Base-by-base conservation (phyloP, 1,284 basidiomycete species). In the Microbotryum intermedium region DNA sequence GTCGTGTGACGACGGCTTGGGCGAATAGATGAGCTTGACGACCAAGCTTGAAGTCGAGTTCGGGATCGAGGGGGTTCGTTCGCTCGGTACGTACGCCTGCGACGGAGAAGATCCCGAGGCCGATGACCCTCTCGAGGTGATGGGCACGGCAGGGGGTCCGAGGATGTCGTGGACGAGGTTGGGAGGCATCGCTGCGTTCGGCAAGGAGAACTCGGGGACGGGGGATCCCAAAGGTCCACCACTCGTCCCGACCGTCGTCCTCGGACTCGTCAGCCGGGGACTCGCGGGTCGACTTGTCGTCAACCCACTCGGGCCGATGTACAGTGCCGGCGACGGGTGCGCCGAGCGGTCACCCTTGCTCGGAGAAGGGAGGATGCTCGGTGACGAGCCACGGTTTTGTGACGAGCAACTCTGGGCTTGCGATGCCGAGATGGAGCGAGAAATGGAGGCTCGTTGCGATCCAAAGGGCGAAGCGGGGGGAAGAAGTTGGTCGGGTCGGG, bases 181-280 rank as follows among this genome's bases (percentile, higher is more conserved):
- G 7, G 52, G 50, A 11, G 45, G 34, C 23, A 55, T 6, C n/a
- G 34, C 26, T n/a, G 55, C 23, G 44, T 29, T 44, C 13, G 44
- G 23, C 46, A 53, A 47, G 9, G 47, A 6, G 3, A 67, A 51
- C 8, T 67, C 65, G 9, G 65, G 65, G 9, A 67, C 48, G 1
- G 62, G 62, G 45, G 60, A 58, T 8, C 43, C 26, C 34, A 39
- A 39, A 11, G 18, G 5, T 16, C 34, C 34, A 18, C 34, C 34
- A 39, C 34, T 39, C 34, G 34, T 16, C 16, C 13, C 34, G 9
- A 16, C 34, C 9, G 2, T 39, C 10, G 6, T 39, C 34, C 34
- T 4, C 34, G 34, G 34, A 11, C 34, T 39, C 10, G 61, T 55
- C n/a, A 64, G 45, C 25, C 59, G 61, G 2, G 65, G 59, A 18